Percentiles rank a stretch among this genome's conserved stretches.
Conservation (phyloP, 352 stramenopile genomes). For the Pythium dissotocum region DNA sequence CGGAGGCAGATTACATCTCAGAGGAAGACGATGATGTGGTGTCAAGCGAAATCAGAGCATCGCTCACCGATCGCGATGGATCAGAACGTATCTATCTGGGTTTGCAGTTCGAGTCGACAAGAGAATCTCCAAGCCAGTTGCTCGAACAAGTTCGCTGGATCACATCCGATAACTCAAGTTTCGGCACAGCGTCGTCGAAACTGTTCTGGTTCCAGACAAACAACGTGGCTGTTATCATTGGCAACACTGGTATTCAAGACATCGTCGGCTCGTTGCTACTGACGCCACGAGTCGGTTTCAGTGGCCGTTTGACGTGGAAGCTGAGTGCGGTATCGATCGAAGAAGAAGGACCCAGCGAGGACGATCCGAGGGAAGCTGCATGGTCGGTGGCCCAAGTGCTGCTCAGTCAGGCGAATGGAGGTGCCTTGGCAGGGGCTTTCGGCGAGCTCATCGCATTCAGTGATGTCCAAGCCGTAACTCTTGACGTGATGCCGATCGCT, state of each 20-base stretch:
- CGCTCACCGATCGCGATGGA: slow-evolving; percentile 38
- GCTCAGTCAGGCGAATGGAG: neutral
- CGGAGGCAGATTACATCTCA: slow-evolving; percentile 12
- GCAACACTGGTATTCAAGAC: neutral
- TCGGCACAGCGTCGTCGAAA: neutral
- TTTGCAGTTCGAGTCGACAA: slow-evolving; percentile 28
- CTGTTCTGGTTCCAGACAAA: slow-evolving; percentile 20
- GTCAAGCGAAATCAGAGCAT: slow-evolving; percentile 27
- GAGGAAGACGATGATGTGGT: slow-evolving; percentile 34
- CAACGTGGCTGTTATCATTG: slow-evolving; percentile 11
- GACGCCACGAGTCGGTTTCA: slow-evolving; percentile 20
- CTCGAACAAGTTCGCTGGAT: slow-evolving; percentile 24
- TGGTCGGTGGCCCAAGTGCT: slow-evolving; percentile 1
- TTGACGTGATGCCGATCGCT: slow-evolving; percentile 22
- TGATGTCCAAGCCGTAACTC: neutral
- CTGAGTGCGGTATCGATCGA: slow-evolving; percentile 17
- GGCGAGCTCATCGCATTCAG: neutral
- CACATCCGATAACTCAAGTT: neutral
- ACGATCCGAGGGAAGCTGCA: neutral
- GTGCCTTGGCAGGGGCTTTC: neutral
- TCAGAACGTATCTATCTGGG: slow-evolving; percentile 39
- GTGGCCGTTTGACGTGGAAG: slow-evolving; percentile 13
- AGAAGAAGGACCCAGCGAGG: neutral
- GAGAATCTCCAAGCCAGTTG: slow-evolving; percentile 13
- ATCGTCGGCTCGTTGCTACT: slow-evolving; percentile 10